These are phyloP conservation scores for Rhizophagus clarus DNA, from an alignment of 192 early-diverging fungal species.

Conservation along the genomic window DNA sequence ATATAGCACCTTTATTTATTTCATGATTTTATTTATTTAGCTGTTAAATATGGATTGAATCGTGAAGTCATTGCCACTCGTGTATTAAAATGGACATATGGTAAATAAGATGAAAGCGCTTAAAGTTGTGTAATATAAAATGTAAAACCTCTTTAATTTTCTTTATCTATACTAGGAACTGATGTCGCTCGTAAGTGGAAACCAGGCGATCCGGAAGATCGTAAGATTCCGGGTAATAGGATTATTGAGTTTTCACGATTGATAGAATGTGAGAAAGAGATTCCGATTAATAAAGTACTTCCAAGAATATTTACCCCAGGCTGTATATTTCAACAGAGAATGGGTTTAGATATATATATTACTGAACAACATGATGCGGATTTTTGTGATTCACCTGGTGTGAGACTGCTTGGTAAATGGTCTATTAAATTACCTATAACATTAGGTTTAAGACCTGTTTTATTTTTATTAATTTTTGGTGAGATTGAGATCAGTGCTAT, in stretches of 20 bases:
- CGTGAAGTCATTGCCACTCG: slow-evolving; percentile 34
- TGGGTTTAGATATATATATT: slow-evolving; percentile 12
- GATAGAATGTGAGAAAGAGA: background rate
- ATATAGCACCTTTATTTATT: background rate
- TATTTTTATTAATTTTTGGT: slow-evolving; percentile 4
- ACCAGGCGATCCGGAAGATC: background rate
- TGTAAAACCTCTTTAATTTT: too few relatives aligned
- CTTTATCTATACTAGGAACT: background rate
- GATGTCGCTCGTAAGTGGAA: background rate
- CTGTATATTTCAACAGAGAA: background rate
- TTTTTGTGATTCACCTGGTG: background rate
- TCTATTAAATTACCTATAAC: background rate
- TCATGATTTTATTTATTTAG: slow-evolving; percentile 1
- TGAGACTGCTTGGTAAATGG: background rate
- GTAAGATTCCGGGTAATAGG: background rate
- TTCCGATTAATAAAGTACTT: background rate
- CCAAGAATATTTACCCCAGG: background rate
- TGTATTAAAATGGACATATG: slow-evolving; percentile 17
- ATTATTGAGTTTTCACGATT: background rate
- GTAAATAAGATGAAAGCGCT: background rate
- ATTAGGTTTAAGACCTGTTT: background rate
- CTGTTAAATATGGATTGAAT: slow-evolving; percentile 51
- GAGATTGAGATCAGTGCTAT: background rate
- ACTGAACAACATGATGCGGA: background rate
- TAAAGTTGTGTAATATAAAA: background rate